A percentile compares a stretch with the other conserved stretches of the same genome.
Conservation (phyloP, 768 basidiomycete species). For the Pholiota microspora region DNA sequence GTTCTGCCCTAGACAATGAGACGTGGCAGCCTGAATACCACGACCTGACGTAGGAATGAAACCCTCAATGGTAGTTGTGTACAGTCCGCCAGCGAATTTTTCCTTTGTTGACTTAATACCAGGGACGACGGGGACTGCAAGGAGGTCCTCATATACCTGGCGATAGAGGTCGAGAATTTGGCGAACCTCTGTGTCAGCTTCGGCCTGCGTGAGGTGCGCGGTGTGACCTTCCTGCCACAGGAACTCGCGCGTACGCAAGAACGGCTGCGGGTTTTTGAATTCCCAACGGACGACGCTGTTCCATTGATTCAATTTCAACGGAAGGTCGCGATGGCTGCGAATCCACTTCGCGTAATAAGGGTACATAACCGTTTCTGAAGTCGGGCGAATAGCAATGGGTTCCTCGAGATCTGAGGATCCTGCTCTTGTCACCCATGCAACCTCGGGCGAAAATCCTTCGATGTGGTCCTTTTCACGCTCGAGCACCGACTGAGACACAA, state of each 20-base stretch:
- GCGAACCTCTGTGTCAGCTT: constrained; percentile 89
- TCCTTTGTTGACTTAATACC: constrained; percentile 99
- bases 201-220: constrained; percentile 82
- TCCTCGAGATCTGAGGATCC: constrained; percentile 94
- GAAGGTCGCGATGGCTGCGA: constrained; percentile 94
- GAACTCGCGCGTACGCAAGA: constrained; percentile 99
- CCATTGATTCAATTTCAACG: constrained; percentile 98
- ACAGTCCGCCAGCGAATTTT: constrained; percentile 97
- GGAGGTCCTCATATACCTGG: constrained; percentile 92
- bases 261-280: constrained; percentile 99
- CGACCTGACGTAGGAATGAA: constrained; percentile 97
- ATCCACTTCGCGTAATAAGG: constrained; percentile 99
- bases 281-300: constrained; percentile 99
- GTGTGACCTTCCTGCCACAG: constrained; percentile 99
- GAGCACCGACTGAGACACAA: constrained; percentile 87
- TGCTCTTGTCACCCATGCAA: constrained; percentile 99
- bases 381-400: constrained; percentile 96
- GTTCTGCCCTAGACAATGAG: constrained; percentile 97
- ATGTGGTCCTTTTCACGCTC: constrained; percentile 98
- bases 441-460: constrained; percentile 98
- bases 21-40: constrained; percentile 97
- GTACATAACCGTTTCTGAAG: constrained; percentile 99
- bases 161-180: constrained; percentile 96
- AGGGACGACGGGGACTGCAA: constrained; percentile 96
- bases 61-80: constrained; percentile 97